Evolutionary conservation across 208 protist species (phyloP).

Genomic region (Borovskyia barvae): DNA sequence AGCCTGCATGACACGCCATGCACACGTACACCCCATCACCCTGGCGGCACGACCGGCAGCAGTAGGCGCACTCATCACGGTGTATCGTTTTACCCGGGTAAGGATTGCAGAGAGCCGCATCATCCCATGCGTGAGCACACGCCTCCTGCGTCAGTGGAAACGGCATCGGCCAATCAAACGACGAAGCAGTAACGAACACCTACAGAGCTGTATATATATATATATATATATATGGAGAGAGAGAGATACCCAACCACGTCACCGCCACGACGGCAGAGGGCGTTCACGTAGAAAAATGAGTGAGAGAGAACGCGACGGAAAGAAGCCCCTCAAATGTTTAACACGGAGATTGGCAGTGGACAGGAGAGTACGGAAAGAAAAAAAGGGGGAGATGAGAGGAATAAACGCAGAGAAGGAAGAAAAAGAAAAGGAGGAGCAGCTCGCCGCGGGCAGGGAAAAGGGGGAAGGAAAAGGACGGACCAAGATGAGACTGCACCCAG

Average conservation of each 20-base stretch:
- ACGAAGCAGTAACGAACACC: constrained; percentile 1
- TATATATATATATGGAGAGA: constrained; percentile 4
- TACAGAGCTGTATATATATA: neutral
- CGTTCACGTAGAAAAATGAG: neutral
- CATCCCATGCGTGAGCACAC: constrained; percentile 82
- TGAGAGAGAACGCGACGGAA: neutral
- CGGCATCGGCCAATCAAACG: constrained; percentile 16
- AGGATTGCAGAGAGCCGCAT: constrained; percentile 41
- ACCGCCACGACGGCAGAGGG: too few species aligned
- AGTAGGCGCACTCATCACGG: constrained; percentile 89
- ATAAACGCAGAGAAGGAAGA: neutral
- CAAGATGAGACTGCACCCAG: too few species aligned
- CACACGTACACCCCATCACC: constrained; percentile 76
- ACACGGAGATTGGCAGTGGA: neutral
- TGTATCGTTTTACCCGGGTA: constrained; percentile 44
- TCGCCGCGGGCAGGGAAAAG: too few species aligned
- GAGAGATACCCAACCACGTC: too few species aligned
- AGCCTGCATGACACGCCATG: constrained; percentile 73
- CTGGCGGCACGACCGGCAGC: constrained; percentile 63
- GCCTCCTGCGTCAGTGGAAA: constrained; percentile 53
- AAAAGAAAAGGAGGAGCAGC: neutral
- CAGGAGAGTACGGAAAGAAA: neutral
- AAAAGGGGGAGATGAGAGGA: neutral
- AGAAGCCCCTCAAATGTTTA: too few species aligned
- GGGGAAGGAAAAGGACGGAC: too few species aligned